Evolutionary conservation across 495 filamentous ascomycete species (phyloP).

Genomic region (Staphylotrichum longicolle): DNA sequence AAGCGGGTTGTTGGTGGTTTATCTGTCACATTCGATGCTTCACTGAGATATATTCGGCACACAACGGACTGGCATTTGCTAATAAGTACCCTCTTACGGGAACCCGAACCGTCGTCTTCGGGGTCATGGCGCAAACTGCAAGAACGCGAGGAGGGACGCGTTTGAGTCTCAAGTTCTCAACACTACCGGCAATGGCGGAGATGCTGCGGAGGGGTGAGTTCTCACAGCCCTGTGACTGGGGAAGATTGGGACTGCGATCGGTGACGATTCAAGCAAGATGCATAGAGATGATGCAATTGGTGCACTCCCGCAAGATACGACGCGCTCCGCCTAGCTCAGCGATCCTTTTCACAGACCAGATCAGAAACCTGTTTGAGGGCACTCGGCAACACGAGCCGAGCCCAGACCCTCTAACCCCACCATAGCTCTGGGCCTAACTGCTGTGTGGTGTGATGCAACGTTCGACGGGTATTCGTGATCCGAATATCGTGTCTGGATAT

Average conservation of each 20-base stretch:
- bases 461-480: not conserved
- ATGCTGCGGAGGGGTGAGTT: no score
- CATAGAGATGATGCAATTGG: not conserved
- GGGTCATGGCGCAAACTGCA: no score
- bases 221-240: no score
- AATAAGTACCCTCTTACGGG: no score
- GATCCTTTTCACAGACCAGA: constrained; percentile 9
- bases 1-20: not conserved
- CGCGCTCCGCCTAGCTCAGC: constrained; percentile 3
- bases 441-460: constrained; percentile 1
- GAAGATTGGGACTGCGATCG: not conserved
- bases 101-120: no score
- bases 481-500: no score
- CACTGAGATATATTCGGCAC: no score
- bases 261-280: not conserved
- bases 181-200: no score
- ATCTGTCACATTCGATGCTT: not conserved
- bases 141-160: no score
- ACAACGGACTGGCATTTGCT: not conserved
- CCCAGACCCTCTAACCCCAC: not conserved
- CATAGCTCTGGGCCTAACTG: not conserved
- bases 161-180: no score
- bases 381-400: not conserved
- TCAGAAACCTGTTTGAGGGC: constrained; percentile 6
- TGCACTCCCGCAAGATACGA: constrained; percentile 1